Conservation (phyloP, 2,329 filamentous ascomycete genomes). For the Fusarium verrucosum region DNA sequence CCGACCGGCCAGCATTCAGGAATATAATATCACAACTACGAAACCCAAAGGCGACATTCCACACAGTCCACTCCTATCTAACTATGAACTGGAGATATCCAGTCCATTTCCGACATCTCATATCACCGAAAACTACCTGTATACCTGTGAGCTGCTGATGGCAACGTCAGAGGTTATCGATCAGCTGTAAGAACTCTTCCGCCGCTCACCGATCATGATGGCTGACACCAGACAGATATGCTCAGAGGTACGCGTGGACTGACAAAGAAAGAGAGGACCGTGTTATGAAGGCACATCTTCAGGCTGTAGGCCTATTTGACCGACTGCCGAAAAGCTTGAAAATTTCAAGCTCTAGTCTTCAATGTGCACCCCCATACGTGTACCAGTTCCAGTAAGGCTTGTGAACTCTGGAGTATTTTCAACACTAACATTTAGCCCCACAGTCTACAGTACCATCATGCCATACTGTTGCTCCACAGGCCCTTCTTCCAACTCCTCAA, state of each 20-base stretch:
- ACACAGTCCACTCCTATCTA: background rate
- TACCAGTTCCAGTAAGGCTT: constrained; percentile 3
- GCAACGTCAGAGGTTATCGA: constrained; percentile 5
- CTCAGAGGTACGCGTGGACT: constrained; percentile 3
- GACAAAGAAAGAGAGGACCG: constrained; percentile 6
- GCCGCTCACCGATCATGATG: accelerated
- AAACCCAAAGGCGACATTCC: background rate
- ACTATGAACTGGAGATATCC: background rate
- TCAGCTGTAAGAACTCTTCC: background rate
- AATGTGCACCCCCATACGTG: constrained; percentile 10
- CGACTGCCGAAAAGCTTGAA: constrained; percentile 10
- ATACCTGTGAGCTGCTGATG: constrained; percentile 2
- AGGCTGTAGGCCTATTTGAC: constrained; percentile 1
- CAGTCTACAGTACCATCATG: constrained; percentile 2
- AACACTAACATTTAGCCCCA: accelerated
- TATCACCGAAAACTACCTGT: background rate
- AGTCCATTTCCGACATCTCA: background rate
- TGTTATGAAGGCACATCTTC: constrained; percentile 7
- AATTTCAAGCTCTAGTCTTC: background rate
- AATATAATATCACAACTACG: constrained; percentile 6
- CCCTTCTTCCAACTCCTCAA: constrained; percentile 15
- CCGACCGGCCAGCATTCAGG: background rate
- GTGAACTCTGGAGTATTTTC: accelerated
- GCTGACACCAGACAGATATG: background rate
- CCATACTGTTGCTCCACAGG: background rate